Percentiles rank a stretch among this genome's conserved stretches.
Evolutionary conservation across 2,329 filamentous ascomycete genomes (phyloP).

Genomic region (Cladosporium colombiae): DNA sequence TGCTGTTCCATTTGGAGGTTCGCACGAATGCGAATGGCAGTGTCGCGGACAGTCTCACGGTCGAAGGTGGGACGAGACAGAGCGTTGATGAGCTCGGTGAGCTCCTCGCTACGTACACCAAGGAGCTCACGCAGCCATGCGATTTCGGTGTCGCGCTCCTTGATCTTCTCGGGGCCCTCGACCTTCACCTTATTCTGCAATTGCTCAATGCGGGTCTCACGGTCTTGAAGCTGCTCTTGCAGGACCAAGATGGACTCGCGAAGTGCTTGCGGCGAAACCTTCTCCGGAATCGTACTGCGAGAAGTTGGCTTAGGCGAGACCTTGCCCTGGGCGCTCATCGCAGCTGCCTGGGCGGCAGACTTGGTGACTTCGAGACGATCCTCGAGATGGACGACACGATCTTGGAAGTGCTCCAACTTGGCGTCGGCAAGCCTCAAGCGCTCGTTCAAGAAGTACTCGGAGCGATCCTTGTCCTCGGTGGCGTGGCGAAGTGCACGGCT

Average conservation of each 20-base stretch:
- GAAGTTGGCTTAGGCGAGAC: conserved; percentile 22
- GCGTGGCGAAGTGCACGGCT: conserved; percentile 43
- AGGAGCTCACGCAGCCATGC: conserved; percentile 92
- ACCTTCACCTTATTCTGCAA: conserved; percentile 78
- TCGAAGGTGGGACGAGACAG: conserved; percentile 74
- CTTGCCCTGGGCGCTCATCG: conserved; percentile 56
- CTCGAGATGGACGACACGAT: conserved; percentile 80
- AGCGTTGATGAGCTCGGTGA: conserved; percentile 85
- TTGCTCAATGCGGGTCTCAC: conserved; percentile 84
- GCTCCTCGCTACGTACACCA: conserved; percentile 83
- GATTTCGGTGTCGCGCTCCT: conserved; percentile 92
- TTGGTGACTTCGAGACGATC: conserved; percentile 90
- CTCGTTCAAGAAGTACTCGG: conserved; percentile 78
- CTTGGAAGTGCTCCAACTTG: conserved; percentile 81
- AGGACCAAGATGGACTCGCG: conserved; percentile 95
- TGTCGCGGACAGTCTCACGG: conserved; percentile 77
- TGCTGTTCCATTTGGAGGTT: conserved; percentile 98
- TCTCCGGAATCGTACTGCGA: conserved; percentile 64
- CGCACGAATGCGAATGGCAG: conserved; percentile 86
- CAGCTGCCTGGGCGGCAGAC: conserved; percentile 81
- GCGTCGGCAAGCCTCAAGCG: conserved; percentile 79
- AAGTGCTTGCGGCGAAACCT: conserved; percentile 89
- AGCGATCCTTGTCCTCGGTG: conserved; percentile 77
- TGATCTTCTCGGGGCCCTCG: conserved; percentile 77
- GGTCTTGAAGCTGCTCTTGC: conserved; percentile 94